Evolutionary conservation across 176 grass and related monocot species (phyloP).

Genomic region (Ensete glaucum): DNA sequence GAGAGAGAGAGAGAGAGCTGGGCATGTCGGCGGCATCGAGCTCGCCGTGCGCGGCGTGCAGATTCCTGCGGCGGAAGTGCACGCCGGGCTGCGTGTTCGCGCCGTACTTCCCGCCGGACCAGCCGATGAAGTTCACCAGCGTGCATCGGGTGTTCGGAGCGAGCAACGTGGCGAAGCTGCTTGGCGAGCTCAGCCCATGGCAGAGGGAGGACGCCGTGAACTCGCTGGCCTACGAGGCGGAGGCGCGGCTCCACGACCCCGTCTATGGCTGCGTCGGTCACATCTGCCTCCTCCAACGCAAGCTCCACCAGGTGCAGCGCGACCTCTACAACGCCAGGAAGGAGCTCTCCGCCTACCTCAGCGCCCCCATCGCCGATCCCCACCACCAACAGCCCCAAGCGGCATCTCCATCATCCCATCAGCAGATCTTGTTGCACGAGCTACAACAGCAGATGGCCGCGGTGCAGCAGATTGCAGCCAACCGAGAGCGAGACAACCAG

Average conservation of each 20-base stretch:
- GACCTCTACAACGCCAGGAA: slow-evolving; percentile 1
- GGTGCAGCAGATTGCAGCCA: background rate
- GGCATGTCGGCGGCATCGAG: slow-evolving; percentile 8
- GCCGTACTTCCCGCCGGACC: slow-evolving; percentile 43
- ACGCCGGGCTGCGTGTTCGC: slow-evolving; percentile 60
- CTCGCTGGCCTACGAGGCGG: slow-evolving; percentile 79
- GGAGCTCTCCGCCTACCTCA: slow-evolving; percentile 1
- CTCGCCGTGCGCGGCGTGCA: slow-evolving; percentile 76
- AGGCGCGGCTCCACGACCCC: slow-evolving; percentile 68
- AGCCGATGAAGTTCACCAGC: slow-evolving; percentile 47
- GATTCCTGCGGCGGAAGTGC: slow-evolving; percentile 83
- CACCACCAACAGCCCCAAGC: too few relatives aligned
- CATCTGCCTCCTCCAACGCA: slow-evolving; percentile 63
- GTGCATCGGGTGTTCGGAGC: slow-evolving; percentile 12
- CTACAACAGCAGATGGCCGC: background rate
- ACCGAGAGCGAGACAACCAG: background rate
- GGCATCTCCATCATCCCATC: background rate
- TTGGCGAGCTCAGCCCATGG: slow-evolving; percentile 28
- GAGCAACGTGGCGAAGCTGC: too few relatives aligned
- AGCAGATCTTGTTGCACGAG: background rate
- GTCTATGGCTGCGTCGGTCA: slow-evolving; percentile 81
- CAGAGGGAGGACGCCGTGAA: slow-evolving; percentile 42
- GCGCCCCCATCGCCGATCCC: background rate
- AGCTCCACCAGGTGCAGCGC: slow-evolving; percentile 22
- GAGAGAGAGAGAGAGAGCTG: background rate